Evolutionary conservation across 2,329 filamentous ascomycete genomes (phyloP), one percentile per base, ranked within the genome.

Genomic region (Penicillium sp.): DNA sequence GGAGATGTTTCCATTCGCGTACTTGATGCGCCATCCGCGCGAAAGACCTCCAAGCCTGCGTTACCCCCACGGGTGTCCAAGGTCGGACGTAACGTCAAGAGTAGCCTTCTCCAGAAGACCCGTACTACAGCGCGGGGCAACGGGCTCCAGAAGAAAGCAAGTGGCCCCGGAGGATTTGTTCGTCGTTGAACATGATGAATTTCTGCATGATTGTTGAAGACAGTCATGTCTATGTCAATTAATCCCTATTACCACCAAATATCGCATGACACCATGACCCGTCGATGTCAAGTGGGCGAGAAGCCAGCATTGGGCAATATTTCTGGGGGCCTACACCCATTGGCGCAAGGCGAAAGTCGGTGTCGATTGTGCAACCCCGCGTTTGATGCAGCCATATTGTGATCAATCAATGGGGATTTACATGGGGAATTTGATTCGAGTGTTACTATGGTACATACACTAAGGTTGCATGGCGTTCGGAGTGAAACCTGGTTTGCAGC

Each of bases 1-100:
- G 79, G 80, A 2, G 74, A 75, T 45, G 69, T 81, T 34, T 78
- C 73, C 16, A 78, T 83, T 34, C 75, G 77, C 18, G 79, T 83
- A 7, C 63, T 83, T 39, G 74, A 74, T 32, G 67, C 74, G 34
- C 56, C 60, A 21, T 59, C 63, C 45, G 58, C 66, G 22, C 63
- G 63, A 44, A 72, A 72, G 57, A 75, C 73, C 39, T 59, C 61
- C n/a, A 70, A 75, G 34, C 62, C 76, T 16, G 64, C 71, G 40
- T 58, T 76, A n/a, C 62, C 76, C 6, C 80, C 81, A 0, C 81
- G 78, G 59, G 70, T 72, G 2, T 78, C 75, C 9, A 75, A 73
- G 53, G 48, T 58, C 5, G 73, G 74, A 46, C 69, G 66, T 27
- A 69, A 67, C 48, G 58, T 75, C 24, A 72, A 67, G 50, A 70